These are phyloP conservation scores for Clitopilus passeckerianus DNA, from an alignment of 768 basidiomycete species.

Conservation along the genomic window DNA sequence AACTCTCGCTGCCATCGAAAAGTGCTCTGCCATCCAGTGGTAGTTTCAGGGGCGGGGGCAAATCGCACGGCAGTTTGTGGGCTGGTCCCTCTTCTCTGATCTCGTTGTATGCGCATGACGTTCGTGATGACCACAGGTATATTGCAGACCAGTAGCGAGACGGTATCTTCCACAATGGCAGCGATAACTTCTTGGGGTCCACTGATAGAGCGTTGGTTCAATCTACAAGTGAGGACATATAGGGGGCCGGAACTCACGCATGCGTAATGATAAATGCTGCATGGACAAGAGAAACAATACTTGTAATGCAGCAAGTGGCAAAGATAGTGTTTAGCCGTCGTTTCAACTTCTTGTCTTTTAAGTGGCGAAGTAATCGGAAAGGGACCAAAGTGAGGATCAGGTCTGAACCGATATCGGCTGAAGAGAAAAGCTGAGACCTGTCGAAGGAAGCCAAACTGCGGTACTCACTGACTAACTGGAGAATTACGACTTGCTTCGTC, in stretches of 20 bases:
- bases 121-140: conserved; percentile 32
- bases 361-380: conserved; percentile 35
- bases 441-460: background rate
- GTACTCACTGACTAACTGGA: conserved; percentile 47
- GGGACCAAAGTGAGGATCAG: conserved; percentile 40
- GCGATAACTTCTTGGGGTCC: conserved; percentile 26
- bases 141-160: conserved; percentile 34
- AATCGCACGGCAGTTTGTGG: conserved; percentile 5
- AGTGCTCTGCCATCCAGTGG: conserved; percentile 5
- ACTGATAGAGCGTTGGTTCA: too few relatives aligned
- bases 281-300: conserved; percentile 42
- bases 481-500: conserved; percentile 40
- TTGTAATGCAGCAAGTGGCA: conserved; percentile 49
- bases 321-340: conserved; percentile 44
- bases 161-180: conserved; percentile 36
- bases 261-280: conserved; percentile 31
- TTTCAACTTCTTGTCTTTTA: conserved; percentile 30
- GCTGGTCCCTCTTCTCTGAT: background rate
- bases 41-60: background rate
- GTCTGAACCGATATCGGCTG: conserved; percentile 32
- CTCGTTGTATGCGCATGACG: conserved; percentile 13
- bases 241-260: conserved; percentile 4
- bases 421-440: background rate
- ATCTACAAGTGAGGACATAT: too few relatives aligned
- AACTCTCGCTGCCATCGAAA: conserved; percentile 11